Evolutionary conservation across 352 stramenopile genomes (phyloP), one percentile per base, ranked within the genome.

Genomic region (Phytophthora cryptogea): DNA sequence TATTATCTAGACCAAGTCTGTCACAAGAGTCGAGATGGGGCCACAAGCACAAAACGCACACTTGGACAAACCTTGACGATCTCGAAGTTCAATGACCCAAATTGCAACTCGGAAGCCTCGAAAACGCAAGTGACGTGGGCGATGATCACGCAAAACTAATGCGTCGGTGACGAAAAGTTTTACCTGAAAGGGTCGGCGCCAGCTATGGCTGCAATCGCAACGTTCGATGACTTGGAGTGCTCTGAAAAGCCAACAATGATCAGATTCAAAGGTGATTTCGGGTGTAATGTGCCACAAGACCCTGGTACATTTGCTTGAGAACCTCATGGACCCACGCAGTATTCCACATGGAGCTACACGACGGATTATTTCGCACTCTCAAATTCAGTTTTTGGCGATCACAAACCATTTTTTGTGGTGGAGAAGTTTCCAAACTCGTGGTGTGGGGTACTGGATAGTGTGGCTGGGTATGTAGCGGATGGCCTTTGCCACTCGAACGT

Each of bases 371-470:
- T 33, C 32, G 52, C 53, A 0, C 23, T 40, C 16, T 60, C 42
- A 6, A 57, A n/a, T 11, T 53, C 33, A 30, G 20, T 23, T 23
- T 60, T 60, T 11, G 36, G 53, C 31, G 23, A 17, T 48, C 9
- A 23, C 2, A 47, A 4, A 0, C 53, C 53, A 3, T 53, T 53
- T 26, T 39, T 60, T 20, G 31, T 60, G 5, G 31, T 60, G 6
- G 31, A 52, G 26, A 43, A 60, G 31, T 60, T 60, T 20, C 5
- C 32, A 4, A 43, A 46, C 11, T 26, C 27, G 10, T 52, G 6
- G 16, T 52, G 53, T 17, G 8, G 1, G 3, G 17, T 5, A n/a
- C 20, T 31, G 0, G 16, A 37, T n/a, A 60, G 30, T 8, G 42
- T 47, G 20, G 20, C 3, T n/a, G 42, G 47, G 8, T 53, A 47